Evolutionary conservation across 1,139 yeast genomes (phyloP).

Genomic region (Insectozyma bohioensis): DNA sequence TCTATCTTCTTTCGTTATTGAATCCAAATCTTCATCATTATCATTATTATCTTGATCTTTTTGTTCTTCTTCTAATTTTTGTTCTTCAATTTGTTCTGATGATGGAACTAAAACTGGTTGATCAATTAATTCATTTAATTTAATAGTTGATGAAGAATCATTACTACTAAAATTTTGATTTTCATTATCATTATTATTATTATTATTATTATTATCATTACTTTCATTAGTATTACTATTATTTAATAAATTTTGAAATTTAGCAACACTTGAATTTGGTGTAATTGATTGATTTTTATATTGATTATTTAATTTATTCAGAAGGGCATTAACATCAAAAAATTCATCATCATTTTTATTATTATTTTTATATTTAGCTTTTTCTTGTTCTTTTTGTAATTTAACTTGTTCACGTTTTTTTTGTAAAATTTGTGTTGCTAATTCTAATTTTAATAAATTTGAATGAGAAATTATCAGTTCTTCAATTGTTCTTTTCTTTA

Average conservation of each 20-base stretch:
- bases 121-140: conserved; percentile 5
- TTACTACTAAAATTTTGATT: too few relatives aligned
- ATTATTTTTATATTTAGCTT: too few relatives aligned
- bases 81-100: conserved; percentile 4
- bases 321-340: conserved; percentile 57
- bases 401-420: conserved; percentile 18
- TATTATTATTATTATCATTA: too few relatives aligned
- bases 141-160: conserved; percentile 9
- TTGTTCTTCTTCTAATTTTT: conserved; percentile 11
- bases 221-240: too few relatives aligned
- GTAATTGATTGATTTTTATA: conserved; percentile 26
- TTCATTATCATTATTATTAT: too few relatives aligned
- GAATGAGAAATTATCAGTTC: conserved; percentile 69
- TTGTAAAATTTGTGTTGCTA: conserved; percentile 39
- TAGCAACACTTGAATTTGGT: conserved; percentile 14
- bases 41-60: too few relatives aligned
- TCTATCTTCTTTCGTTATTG: conserved; percentile 30
- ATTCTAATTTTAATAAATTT: conserved; percentile 47
- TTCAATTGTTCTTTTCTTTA: conserved; percentile 77
- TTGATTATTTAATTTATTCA: conserved; percentile 61
- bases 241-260: conserved; percentile 16
- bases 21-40: too few relatives aligned
- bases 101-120: conserved; percentile 7
- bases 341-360: conserved; percentile 34
- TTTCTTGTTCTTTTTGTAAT: conserved; percentile 18